Evolutionary conservation across 345 rosid genomes (phyloP).

Genomic region (Camelina sativa): DNA sequence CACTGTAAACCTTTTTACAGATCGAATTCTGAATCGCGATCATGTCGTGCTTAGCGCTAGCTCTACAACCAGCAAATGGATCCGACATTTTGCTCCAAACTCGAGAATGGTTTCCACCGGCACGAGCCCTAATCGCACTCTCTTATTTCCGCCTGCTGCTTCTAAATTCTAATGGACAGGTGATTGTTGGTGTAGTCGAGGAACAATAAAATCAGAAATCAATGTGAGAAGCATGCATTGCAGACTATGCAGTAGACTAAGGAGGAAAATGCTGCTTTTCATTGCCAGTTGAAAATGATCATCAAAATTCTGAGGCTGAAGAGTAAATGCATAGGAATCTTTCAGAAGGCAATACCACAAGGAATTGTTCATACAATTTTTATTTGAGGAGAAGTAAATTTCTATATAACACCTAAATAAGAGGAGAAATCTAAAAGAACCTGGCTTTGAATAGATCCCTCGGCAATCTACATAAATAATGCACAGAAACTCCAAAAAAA

Average conservation of each 20-base stretch:
- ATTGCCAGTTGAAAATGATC: no score
- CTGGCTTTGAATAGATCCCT: slow-evolving; percentile 30
- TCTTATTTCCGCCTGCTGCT: slow-evolving; percentile 73
- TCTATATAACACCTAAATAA: slow-evolving; percentile 3
- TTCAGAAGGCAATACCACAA: neutral
- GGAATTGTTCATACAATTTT: neutral
- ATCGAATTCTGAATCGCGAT: slow-evolving; percentile 30
- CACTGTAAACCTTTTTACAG: neutral
- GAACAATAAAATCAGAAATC: no score
- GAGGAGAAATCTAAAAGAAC: slow-evolving; percentile 12
- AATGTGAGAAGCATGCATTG: no score
- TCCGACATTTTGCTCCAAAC: slow-evolving; percentile 92
- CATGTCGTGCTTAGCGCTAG: slow-evolving; percentile 88
- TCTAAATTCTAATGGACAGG: no score
- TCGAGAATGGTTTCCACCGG: slow-evolving; percentile 93
- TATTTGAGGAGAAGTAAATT: neutral
- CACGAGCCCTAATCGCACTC: slow-evolving; percentile 91
- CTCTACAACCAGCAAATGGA: slow-evolving; percentile 88
- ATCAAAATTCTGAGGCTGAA: slow-evolving; percentile 4
- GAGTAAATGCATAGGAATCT: neutral
- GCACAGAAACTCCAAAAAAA: neutral
- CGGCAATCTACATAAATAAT: slow-evolving; percentile 23
- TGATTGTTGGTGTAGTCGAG: no score
- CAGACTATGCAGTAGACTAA: no score
- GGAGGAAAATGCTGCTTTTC: no score